Evolutionary conservation across 441 rosid species (phyloP).

Genomic region (Adansonia madagascariensis): DNA sequence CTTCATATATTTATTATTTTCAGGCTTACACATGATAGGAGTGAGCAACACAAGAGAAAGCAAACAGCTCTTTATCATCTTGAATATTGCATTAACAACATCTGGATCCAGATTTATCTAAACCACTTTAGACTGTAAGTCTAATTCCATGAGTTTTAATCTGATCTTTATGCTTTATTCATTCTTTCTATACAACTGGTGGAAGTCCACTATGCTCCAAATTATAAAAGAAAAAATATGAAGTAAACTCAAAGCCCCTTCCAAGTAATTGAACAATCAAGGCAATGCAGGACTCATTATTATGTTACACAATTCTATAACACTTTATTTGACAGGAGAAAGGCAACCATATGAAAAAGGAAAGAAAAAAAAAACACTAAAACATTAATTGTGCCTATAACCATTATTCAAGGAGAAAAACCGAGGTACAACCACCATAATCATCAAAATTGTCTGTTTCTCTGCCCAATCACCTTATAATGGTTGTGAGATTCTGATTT

Average conservation of each 20-base stretch:
- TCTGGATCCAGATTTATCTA: background rate
- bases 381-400: constrained; percentile 9
- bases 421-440: background rate
- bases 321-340: constrained; percentile 13
- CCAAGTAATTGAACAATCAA: constrained; percentile 2
- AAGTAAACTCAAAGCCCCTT: background rate
- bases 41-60: background rate
- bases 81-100: background rate
- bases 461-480: constrained; percentile 20
- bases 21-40: background rate
- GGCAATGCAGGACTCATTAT: background rate
- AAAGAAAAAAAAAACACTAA: background rate
- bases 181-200: background rate
- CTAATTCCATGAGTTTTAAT: background rate
- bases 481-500: constrained; percentile 39
- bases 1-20: background rate
- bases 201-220: background rate
- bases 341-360: background rate
- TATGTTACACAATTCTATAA: background rate
- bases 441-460: constrained; percentile 8
- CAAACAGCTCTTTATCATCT: background rate
- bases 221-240: background rate
- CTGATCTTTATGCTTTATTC: background rate
- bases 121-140: background rate
- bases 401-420: constrained; percentile 13